phyloP scores from a whole-genome alignment of 2,329 filamentous ascomycete species.

The Diaporthe citrichinensis region DNA sequence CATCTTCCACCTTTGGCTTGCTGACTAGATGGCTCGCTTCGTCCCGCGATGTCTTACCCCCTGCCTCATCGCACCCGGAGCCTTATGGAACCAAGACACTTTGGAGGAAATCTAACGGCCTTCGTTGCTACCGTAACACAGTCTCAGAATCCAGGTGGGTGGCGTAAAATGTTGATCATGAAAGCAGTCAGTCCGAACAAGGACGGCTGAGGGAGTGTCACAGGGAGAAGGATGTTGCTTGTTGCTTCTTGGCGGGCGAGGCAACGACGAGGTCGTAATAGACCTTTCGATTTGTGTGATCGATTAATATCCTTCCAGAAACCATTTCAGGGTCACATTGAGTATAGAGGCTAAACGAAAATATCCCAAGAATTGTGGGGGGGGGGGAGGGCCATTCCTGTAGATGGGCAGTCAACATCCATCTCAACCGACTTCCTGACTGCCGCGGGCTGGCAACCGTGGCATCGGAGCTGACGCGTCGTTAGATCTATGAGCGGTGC shows the following conservation, averaged over 20 bases:
- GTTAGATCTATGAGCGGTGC: neutral
- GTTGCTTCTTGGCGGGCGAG: neutral
- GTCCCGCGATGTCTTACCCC: constrained; percentile 10
- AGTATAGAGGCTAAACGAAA: neutral
- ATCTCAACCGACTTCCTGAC: constrained; percentile 14
- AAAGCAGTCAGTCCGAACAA: neutral
- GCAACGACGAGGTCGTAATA: neutral
- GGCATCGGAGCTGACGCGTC: constrained; percentile 17
- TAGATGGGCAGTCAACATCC: neutral
- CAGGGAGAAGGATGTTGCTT: neutral
- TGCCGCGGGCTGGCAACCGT: neutral
- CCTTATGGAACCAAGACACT: neutral
- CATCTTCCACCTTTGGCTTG: neutral
- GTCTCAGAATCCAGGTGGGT: neutral
- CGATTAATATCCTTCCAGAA: fast-evolving
- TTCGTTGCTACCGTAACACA: neutral
- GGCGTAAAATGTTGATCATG: neutral
- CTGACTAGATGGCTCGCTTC: neutral
- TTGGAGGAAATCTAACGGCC: neutral
- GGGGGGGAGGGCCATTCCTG: neutral
- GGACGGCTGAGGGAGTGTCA: neutral
- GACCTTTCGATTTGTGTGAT: neutral
- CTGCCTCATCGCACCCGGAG: constrained; percentile 5
- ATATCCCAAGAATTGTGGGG: neutral
- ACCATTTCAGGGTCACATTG: neutral